Evolutionary conservation across 306 rosid species (phyloP).

Genomic region (Gastrolobium villosum): DNA sequence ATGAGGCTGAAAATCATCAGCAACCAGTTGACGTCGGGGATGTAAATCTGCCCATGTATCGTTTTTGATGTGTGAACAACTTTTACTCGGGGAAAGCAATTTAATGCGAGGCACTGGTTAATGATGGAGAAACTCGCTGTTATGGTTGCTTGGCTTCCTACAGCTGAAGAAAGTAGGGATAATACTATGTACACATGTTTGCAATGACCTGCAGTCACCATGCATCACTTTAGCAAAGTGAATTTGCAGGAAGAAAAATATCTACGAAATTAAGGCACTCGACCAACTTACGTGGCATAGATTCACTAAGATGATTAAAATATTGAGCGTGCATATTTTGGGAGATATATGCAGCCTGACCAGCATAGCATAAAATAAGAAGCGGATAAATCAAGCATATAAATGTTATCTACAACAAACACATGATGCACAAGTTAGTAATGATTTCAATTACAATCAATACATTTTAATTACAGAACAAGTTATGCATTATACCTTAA

Average conservation of each 20-base stretch:
- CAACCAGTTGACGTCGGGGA: slow-evolving; percentile 92
- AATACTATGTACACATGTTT: slow-evolving; percentile 60
- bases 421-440: slow-evolving; percentile 47
- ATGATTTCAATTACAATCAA: slow-evolving; percentile 3
- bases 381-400: slow-evolving; percentile 83
- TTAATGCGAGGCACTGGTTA: slow-evolving; percentile 84
- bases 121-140: slow-evolving; percentile 85
- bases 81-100: slow-evolving; percentile 95
- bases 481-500: slow-evolving; percentile 60
- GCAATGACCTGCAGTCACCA: slow-evolving; percentile 56
- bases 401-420: slow-evolving; percentile 69
- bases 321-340: slow-evolving; percentile 51
- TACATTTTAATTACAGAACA: slow-evolving; percentile 13
- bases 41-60: slow-evolving; percentile 81
- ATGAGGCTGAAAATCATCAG: slow-evolving; percentile 83
- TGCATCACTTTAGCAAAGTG: slow-evolving; percentile 37
- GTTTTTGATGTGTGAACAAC: slow-evolving; percentile 88
- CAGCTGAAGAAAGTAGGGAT: slow-evolving; percentile 76
- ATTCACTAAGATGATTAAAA: slow-evolving; percentile 71
- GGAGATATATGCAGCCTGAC: slow-evolving; percentile 86
- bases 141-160: slow-evolving; percentile 96
- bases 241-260: slow-evolving; percentile 3
- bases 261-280: slow-evolving; percentile 10
- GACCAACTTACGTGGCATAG: slow-evolving; percentile 71
- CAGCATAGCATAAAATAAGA: slow-evolving; percentile 78